Conservation (phyloP, 2,329 filamentous ascomycete genomes). For the Xylariaceae sp. region DNA sequence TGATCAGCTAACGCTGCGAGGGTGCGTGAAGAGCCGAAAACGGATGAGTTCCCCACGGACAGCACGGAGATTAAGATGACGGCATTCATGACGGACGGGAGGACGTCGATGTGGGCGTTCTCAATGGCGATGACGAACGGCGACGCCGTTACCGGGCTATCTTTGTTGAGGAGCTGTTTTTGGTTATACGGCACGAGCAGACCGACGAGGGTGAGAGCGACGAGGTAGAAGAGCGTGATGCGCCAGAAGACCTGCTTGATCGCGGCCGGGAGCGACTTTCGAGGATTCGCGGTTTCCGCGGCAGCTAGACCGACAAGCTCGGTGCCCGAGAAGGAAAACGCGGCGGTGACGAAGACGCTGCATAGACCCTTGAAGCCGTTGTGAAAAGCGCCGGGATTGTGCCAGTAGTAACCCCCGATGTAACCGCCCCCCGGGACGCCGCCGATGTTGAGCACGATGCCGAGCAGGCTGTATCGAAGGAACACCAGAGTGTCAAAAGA, state of each 20-base stretch:
- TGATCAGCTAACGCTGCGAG: slow-evolving; percentile 87
- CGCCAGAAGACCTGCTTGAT: slow-evolving; percentile 96
- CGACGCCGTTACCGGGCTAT: slow-evolving; percentile 65
- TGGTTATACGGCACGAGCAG: slow-evolving; percentile 75
- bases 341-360: slow-evolving; percentile 70
- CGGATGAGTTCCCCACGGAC: slow-evolving; percentile 85
- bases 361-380: slow-evolving; percentile 82
- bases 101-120: slow-evolving; percentile 72
- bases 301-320: slow-evolving; percentile 73
- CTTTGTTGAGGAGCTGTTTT: slow-evolving; percentile 51
- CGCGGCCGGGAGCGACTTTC: slow-evolving; percentile 77
- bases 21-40: slow-evolving; percentile 88
- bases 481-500: slow-evolving; percentile 2
- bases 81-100: slow-evolving; percentile 90
- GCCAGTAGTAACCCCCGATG: slow-evolving; percentile 76
- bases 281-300: slow-evolving; percentile 73
- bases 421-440: slow-evolving; percentile 70
- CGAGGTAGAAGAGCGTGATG: slow-evolving; percentile 84
- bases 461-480: slow-evolving; percentile 60
- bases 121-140: slow-evolving; percentile 90
- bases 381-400: slow-evolving; percentile 75
- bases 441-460: slow-evolving; percentile 79
- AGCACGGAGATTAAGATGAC: slow-evolving; percentile 88
- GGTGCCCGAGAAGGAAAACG: slow-evolving; percentile 72
- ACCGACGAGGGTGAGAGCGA: slow-evolving; percentile 75